A percentile compares a stretch with the other conserved stretches of the same genome.
Evolutionary conservation across 306 rosid species (phyloP).

Genomic region (Rubus idaeus): DNA sequence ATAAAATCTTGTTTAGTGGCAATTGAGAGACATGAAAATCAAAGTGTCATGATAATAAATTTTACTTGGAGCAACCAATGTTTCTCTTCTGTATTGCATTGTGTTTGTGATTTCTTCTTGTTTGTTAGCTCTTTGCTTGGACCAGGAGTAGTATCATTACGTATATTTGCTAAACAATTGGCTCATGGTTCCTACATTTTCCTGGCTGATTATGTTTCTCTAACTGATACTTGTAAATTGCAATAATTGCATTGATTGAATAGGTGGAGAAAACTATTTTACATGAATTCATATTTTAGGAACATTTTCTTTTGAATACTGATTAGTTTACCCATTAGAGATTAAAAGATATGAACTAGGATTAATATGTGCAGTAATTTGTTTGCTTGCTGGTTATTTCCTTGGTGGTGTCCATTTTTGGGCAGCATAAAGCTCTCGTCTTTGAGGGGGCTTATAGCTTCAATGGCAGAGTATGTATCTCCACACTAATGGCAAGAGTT

Average conservation of each 20-base stretch:
- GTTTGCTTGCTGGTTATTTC: background rate
- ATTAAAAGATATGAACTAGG: background rate
- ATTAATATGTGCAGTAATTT: background rate
- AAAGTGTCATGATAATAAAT: background rate
- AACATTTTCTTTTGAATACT: background rate
- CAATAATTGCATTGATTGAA: no score
- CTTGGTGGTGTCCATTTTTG: background rate
- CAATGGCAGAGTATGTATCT: background rate
- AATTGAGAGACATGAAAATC: background rate
- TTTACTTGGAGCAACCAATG: background rate
- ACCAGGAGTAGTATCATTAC: background rate
- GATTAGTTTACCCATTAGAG: background rate
- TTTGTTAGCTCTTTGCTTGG: background rate
- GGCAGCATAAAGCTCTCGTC: background rate
- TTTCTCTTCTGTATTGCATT: no score
- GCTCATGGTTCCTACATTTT: background rate
- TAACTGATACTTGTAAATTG: background rate
- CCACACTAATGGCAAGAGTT: background rate
- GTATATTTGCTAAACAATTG: no score
- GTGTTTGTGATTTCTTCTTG: no score
- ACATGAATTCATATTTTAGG: no score
- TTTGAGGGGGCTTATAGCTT: background rate
- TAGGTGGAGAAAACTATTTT: background rate
- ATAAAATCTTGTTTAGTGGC: background rate
- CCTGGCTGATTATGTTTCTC: background rate